Conservation (phyloP, 1,139 yeast species). For the Sugiyamaella paludigena region DNA sequence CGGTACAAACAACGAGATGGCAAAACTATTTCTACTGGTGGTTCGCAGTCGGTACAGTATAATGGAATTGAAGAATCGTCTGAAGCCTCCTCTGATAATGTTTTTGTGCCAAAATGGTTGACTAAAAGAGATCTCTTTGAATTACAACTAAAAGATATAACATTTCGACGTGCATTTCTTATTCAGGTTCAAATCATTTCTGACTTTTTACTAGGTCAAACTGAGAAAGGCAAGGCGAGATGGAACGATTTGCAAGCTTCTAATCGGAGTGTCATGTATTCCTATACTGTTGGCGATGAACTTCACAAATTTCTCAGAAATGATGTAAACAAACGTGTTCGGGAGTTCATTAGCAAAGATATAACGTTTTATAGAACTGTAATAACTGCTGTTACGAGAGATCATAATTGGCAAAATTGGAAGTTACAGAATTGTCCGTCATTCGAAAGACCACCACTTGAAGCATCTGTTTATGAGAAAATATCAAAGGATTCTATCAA, state of each 20-base stretch:
- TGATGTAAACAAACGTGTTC: conserved; percentile 20
- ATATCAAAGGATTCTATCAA: conserved; percentile 21
- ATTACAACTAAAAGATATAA: conserved; percentile 37
- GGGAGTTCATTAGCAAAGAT: conserved; percentile 1
- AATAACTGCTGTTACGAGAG: conserved; percentile 29
- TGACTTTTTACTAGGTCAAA: conserved; percentile 32
- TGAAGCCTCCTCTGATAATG: conserved; percentile 12
- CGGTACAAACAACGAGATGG: conserved; percentile 1
- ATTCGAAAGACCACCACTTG: conserved; percentile 28
- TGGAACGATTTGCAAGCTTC: conserved; percentile 22
- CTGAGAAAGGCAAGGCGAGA: conserved; percentile 21
- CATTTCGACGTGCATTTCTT: conserved; percentile 36
- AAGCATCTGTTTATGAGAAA: conserved; percentile 11
- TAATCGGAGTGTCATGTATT: conserved; percentile 32
- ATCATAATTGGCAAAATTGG: conserved; percentile 39
- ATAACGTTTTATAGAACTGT: conserved; percentile 25
- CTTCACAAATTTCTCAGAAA: conserved; percentile 25
- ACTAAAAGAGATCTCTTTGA: conserved; percentile 37
- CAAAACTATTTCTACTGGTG: neutral
- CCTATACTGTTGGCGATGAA: conserved; percentile 24
- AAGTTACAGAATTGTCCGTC: conserved; percentile 37
- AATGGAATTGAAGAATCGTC: neutral
- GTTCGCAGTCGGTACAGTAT: neutral
- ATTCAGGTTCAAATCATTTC: conserved; percentile 35
- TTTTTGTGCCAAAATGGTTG: conserved; percentile 39